Percentiles rank a stretch among this genome's conserved stretches.
These are phyloP conservation scores for Umbelopsis sp. DNA, from an alignment of 192 early-diverging fungal species.

Conservation along the genomic window DNA sequence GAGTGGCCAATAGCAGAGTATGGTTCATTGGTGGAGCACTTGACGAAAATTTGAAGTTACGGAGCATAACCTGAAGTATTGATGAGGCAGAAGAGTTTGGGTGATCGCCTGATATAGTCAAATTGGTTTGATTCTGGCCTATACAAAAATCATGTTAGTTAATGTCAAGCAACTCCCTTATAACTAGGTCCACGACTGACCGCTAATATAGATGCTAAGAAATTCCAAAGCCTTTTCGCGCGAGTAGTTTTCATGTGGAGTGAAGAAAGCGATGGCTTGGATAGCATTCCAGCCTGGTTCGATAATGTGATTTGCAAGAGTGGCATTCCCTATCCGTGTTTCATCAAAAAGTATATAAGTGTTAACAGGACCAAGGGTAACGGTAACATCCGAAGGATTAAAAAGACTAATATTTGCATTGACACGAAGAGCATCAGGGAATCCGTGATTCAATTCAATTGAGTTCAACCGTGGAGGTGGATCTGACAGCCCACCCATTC, in stretches of 20 bases:
- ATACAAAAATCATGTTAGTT: background rate
- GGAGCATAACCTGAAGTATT: conserved; percentile 15
- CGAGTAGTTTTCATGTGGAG: background rate
- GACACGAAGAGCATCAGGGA: conserved; percentile 24
- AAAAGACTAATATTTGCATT: conserved; percentile 21
- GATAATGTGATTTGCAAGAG: conserved; percentile 19
- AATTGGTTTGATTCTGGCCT: conserved; percentile 12
- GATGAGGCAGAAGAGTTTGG: conserved; percentile 20
- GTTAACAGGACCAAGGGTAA: conserved; percentile 31
- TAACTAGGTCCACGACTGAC: background rate
- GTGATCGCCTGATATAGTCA: conserved; percentile 34
- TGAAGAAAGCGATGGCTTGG: background rate
- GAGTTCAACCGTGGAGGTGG: conserved; percentile 32
- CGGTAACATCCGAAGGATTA: conserved; percentile 36
- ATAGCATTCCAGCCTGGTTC: conserved; percentile 22
- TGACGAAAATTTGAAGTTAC: conserved; percentile 26
- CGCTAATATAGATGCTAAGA: background rate
- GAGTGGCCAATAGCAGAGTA: conserved; percentile 23
- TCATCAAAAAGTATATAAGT: conserved; percentile 25
- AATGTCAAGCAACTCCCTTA: conserved; percentile 15
- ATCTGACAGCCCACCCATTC: conserved; percentile 36
- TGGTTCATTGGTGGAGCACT: conserved; percentile 21
- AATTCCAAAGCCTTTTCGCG: conserved; percentile 3
- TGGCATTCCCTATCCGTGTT: conserved; percentile 29
- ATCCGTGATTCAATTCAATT: conserved; percentile 24